Evolutionary conservation across 2,329 filamentous ascomycete species (phyloP), one percentile per base, ranked within the genome.

Genomic region (Neonectria punicea): DNA sequence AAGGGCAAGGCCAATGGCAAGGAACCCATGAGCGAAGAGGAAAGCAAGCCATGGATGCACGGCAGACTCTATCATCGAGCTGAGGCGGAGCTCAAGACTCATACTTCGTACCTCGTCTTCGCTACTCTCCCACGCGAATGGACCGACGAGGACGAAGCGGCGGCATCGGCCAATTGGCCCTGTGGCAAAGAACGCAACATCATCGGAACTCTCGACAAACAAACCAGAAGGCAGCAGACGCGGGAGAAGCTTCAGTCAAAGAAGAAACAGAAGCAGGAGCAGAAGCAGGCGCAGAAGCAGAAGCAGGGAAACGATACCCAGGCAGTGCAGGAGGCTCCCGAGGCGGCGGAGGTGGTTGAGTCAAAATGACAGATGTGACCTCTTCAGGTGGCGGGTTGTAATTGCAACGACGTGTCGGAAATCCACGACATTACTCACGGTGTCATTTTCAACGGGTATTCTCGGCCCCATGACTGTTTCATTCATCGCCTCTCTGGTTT

Each of bases 91-190:
- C 82, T 98, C 65, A 98, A 97, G 85, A 96, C 93, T 8, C 96
- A 99, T 80, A 99, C 96, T 0, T 96, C 92, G n/a, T 99, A 99
- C 78, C 86, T 99, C 5, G 92, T 97, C 5, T 99, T 99, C 81
- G 96, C 96, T 0, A 83, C 96, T 3, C 80, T 99, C 65, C 95
- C 96, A n/a, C 86, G 89, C 47, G 90, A 92, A 67, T 99, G 96
- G 96, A 90, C 84, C 0, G 90, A 89, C 39, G 92, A 92, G 65
- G 93, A 97, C 70, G 96, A 99, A 80, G 86, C 86, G 34, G 85
- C 85, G 32, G 89, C 90, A 55, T 81, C 86, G 69, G 83, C 86
- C 57, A 87, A 85, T 67, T 93, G 90, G 87, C 89, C 89, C 0
- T 87, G 88, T 57, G 85, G 84, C 28, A 80, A 83, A 43, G 85